phyloP scores from a whole-genome alignment of 306 rosid species.

The Astragalus membranaceus region DNA sequence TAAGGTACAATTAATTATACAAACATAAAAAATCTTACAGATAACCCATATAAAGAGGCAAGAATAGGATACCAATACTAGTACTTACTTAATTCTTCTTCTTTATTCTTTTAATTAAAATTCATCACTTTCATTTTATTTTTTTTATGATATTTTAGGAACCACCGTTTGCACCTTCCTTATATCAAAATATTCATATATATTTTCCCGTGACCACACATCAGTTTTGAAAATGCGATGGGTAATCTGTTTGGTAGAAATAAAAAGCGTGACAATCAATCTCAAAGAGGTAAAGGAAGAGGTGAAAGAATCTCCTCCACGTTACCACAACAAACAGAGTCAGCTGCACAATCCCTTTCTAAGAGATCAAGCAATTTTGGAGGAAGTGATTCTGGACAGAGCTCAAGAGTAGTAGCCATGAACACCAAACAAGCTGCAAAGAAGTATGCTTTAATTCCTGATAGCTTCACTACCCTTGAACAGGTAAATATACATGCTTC shows the following conservation, averaged over 20 bases:
- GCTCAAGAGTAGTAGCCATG: no score
- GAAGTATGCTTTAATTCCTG: conserved; percentile 54
- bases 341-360: neutral
- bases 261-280: conserved; percentile 17
- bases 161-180: conserved; percentile 3
- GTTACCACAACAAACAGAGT: neutral
- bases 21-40: no score
- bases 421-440: conserved; percentile 19
- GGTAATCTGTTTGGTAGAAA: conserved; percentile 26
- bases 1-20: no score
- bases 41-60: conserved; percentile 1
- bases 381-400: no score
- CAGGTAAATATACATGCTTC: conserved; percentile 52
- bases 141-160: neutral
- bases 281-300: neutral
- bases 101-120: no score
- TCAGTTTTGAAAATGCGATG: conserved; percentile 37
- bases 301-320: conserved; percentile 1
- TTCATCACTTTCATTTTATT: neutral
- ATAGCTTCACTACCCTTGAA: conserved; percentile 51
- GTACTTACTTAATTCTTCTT: neutral
- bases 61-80: conserved; percentile 4
- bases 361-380: neutral
- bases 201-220: no score
- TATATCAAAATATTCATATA: no score